A percentile compares a stretch with the other conserved stretches of the same genome.
Conservation (phyloP, 495 filamentous ascomycete species). For the Venustampulla echinocandica region DNA sequence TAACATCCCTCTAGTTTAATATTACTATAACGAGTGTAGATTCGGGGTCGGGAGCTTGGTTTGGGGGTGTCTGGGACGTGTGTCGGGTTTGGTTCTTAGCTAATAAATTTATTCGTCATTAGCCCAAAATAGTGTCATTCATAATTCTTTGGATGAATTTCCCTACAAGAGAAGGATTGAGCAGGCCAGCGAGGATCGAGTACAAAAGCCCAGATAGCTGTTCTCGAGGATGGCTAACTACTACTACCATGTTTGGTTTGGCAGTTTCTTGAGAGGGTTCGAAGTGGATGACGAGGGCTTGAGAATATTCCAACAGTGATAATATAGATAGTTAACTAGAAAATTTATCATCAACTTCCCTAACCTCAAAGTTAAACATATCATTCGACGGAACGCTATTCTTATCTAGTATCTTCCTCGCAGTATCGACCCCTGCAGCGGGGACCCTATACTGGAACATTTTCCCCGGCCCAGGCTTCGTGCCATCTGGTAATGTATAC, state of each 20-base stretch:
- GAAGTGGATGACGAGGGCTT: no score
- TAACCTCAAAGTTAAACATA: constrained; percentile 42
- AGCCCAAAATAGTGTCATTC: no score
- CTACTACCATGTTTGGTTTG: no score
- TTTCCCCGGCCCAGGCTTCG: constrained; percentile 30
- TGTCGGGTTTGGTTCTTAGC: background rate
- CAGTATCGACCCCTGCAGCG: constrained; percentile 58
- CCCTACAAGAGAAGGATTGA: no score
- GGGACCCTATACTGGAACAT: constrained; percentile 57
- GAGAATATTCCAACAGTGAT: no score
- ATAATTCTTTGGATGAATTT: no score
- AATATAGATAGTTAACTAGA: no score
- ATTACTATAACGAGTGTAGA: background rate
- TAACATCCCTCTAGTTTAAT: background rate
- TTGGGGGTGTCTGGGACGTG: background rate
- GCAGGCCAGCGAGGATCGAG: no score
- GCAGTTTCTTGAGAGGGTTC: no score
- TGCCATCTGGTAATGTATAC: constrained; percentile 38
- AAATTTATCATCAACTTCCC: constrained; percentile 23
- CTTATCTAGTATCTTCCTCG: constrained; percentile 57
- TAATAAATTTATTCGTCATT: background rate
- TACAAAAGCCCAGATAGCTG: no score
- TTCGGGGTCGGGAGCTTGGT: background rate
- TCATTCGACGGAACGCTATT: constrained; percentile 50
- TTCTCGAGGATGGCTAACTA: no score